Evolutionary conservation across 1,284 basidiomycete species (phyloP), one percentile per base, ranked within the genome.

Genomic region (Blastosporella zonata): DNA sequence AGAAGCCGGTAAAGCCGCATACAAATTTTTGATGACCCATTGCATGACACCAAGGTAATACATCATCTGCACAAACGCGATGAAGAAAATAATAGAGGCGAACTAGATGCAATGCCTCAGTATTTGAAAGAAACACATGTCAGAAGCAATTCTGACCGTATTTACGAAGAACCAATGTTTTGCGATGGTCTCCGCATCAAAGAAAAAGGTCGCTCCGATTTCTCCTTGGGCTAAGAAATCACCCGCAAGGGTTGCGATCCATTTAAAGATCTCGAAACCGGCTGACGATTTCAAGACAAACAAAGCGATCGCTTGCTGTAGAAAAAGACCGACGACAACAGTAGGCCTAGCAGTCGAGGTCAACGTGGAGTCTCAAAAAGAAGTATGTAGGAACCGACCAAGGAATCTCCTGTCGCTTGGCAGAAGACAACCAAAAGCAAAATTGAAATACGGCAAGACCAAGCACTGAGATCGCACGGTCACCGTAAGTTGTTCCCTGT

Each of bases 21-120:
- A 87, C 84, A 90, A 90, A 63, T 87, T 74, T 60, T 79, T 81
- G 66, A 93, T 81, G 59, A 93, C 68, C 89, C 90, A 93, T 71
- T 92, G 89, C 89, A 93, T 90, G 38, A 89, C 84, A 39, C 90
- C 88, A 37, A 90, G 74, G 61, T 92, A 87, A 71, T 91, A 92
- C 70, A 90, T 67, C 85, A 92, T 87, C 68, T 93, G 86, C 53
- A 93, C 79, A 59, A 90, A 87, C 18, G 90, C 89, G 60, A 93
- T 79, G 77, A 93, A 91, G 75, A 92, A 90, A 61, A 93, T 86
- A 67, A 93, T 87, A 17, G 82, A 78, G 15, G 76, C 62, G 40
- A 93, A 78, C 81, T 88, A 45, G 8, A 36, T 13, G 22, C 35
- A 8, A 28, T 12, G 9, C 38, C 12, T 34, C 15, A 34, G 33